phyloP scores from a whole-genome alignment of 2,329 filamentous ascomycete genomes.

The Clonostachys rhizophaga region DNA sequence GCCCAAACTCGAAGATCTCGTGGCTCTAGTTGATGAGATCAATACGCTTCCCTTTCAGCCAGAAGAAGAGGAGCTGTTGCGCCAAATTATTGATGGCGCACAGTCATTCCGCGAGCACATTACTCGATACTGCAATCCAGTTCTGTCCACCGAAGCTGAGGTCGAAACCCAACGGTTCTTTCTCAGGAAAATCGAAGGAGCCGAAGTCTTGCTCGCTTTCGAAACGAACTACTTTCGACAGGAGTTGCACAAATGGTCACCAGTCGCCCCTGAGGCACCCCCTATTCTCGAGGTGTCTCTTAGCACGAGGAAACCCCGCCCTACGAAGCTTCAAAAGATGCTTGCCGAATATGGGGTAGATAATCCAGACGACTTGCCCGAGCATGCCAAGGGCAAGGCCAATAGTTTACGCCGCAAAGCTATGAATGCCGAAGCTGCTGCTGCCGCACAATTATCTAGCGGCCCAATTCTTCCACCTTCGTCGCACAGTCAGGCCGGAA shows the following conservation, averaged over 20 bases:
- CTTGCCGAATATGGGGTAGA: constrained; percentile 85
- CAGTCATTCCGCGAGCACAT: constrained; percentile 82
- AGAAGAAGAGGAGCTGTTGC: constrained; percentile 83
- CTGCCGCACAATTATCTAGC: constrained; percentile 13
- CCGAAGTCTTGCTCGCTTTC: constrained; percentile 83
- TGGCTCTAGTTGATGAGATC: constrained; percentile 81
- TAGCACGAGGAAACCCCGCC: constrained; percentile 90
- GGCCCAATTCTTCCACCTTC: not conserved
- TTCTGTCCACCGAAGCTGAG: constrained; percentile 79
- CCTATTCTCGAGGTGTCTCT: constrained; percentile 82
- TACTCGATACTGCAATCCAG: constrained; percentile 71
- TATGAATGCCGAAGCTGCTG: constrained; percentile 49
- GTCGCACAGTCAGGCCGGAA: not conserved
- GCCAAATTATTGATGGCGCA: constrained; percentile 82
- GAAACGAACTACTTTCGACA: constrained; percentile 99
- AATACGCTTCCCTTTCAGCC: constrained; percentile 82
- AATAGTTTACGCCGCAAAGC: constrained; percentile 70
- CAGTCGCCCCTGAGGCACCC: constrained; percentile 80
- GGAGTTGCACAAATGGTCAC: constrained; percentile 91
- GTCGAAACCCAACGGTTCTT: constrained; percentile 91
- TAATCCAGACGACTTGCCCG: constrained; percentile 84
- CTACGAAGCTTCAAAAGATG: constrained; percentile 95
- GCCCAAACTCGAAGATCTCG: constrained; percentile 88
- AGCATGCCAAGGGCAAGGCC: constrained; percentile 74
- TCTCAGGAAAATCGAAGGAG: constrained; percentile 92